A percentile compares a stretch with the other conserved stretches of the same genome.
Evolutionary conservation across 1,139 yeast genomes (phyloP).

Genomic region (Suhomyces panamericanus): DNA sequence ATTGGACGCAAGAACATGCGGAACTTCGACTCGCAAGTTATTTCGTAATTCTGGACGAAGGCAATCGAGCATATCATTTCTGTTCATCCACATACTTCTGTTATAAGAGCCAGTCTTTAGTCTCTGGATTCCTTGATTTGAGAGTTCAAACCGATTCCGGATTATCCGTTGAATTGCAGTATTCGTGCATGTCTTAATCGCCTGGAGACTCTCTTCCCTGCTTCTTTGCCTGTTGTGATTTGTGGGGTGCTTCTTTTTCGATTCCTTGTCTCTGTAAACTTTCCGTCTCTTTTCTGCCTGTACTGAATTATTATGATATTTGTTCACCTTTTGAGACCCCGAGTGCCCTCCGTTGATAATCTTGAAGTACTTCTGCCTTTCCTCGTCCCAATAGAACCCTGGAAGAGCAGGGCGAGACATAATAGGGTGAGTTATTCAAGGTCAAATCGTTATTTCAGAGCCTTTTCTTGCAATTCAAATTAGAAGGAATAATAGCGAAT

Average conservation of each 20-base stretch:
- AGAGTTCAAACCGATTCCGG: conserved; percentile 1
- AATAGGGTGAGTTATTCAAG: background rate
- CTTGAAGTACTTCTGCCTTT: conserved; percentile 45
- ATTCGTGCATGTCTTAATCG: background rate
- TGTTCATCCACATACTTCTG: background rate
- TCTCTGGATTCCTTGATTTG: conserved; percentile 1
- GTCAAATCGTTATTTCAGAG: background rate
- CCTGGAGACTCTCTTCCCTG: background rate
- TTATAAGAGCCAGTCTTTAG: conserved; percentile 5
- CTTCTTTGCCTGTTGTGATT: background rate
- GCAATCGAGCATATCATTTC: conserved; percentile 5
- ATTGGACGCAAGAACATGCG: background rate
- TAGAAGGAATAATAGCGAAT: too few species aligned
- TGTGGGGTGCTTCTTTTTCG: background rate
- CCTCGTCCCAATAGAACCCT: conserved; percentile 49
- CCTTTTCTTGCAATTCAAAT: too few species aligned
- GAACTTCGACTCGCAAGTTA: background rate
- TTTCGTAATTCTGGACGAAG: background rate
- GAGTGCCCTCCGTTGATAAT: conserved; percentile 38
- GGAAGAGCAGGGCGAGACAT: conserved; percentile 32
- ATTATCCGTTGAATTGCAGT: background rate
- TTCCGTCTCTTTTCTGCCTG: conserved; percentile 32
- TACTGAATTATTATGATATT: conserved; percentile 37
- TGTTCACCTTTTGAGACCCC: conserved; percentile 14
- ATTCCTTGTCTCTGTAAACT: conserved; percentile 8